Percentiles rank a stretch among this genome's conserved stretches.
phyloP scores from a whole-genome alignment of 75 land plant genomes.

The Cupressus sempervirens region DNA sequence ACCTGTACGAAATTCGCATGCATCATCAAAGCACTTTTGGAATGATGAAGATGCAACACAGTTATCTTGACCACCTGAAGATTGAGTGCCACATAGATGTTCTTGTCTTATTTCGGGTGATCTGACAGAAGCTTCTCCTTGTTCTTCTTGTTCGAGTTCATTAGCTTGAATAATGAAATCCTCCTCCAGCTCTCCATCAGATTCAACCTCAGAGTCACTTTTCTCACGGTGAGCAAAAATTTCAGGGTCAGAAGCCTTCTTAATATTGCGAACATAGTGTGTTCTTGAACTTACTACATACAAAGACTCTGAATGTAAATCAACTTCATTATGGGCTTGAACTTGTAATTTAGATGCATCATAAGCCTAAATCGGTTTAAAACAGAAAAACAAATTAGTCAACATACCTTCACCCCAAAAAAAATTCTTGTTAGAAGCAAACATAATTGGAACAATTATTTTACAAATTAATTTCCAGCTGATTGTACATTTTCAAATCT shows the following conservation, averaged over 20 bases:
- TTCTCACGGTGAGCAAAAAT: slow-evolving; percentile 64
- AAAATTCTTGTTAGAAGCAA: not conserved
- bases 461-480: not conserved
- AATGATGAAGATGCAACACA: not conserved
- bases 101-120: slow-evolving; percentile 2
- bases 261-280: slow-evolving; percentile 28
- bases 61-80: not conserved
- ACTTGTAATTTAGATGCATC: slow-evolving; percentile 75
- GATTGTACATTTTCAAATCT: not conserved
- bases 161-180: slow-evolving; percentile 81
- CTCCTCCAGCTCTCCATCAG: slow-evolving; percentile 89
- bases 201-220: slow-evolving; percentile 61
- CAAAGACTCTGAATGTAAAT: slow-evolving; percentile 11
- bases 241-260: slow-evolving; percentile 76
- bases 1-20: not conserved
- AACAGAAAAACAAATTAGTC: not conserved
- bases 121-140: not conserved
- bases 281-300: slow-evolving; percentile 52
- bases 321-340: slow-evolving; percentile 18
- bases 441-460: not conserved
- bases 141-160: slow-evolving; percentile 10
- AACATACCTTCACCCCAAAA: not conserved
- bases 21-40: not conserved
- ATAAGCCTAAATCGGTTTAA: slow-evolving; percentile 52
- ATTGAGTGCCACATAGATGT: not conserved